Evolutionary conservation across 257 asterid species (phyloP), one percentile per base, ranked within the genome.

Genomic region (Voacanga thouarsii): DNA sequence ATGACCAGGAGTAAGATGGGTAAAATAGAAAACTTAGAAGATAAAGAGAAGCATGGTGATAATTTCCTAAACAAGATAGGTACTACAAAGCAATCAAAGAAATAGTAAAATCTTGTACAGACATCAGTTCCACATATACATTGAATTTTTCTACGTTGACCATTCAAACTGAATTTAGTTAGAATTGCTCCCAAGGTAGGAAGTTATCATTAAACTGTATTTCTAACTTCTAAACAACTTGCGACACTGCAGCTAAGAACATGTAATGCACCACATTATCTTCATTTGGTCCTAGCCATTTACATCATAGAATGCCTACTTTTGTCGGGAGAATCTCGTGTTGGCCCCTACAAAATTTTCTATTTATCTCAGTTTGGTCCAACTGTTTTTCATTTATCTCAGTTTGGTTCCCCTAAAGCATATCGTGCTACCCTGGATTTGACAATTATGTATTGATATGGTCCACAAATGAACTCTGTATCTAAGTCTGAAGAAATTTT

Each of bases 1-100:
- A 12, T 21, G 51, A 85, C 67, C 47, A 60, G 24, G 63, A 7
- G 70, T 82, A 41, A 86, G 77, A 53, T 75, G 24, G 69, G 63
- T 70, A 44, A 30, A 24, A 24, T 44, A 24, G 16, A 4, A n/a
- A 1, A 3, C 10, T 68, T 49, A 12, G 51, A 21, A 64, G 45
- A 37, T 33, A 66, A 73, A 1, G 1, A 55, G 18, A 41, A 65
- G 41, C 7, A 57, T 7, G 7, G 43, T 4, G 50, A n/a, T 23
- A 12, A 47, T 30, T 15, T 55, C 23, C 65, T 47, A 10, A 16
- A 67, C 37, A 30, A 50, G 18, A 71, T 64, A 47, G 21, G 30
- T 4, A 65, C n/a, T 41, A 23, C 12, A 56, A 49, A n/a, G 50
- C 9, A 44, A 28, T 21, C 6, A 15, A 51, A 23, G 39, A 60